Evolutionary conservation across 805 yeast species (phyloP), one percentile per base, ranked within the genome.

Genomic region (Brettanomyces bruxellensis): DNA sequence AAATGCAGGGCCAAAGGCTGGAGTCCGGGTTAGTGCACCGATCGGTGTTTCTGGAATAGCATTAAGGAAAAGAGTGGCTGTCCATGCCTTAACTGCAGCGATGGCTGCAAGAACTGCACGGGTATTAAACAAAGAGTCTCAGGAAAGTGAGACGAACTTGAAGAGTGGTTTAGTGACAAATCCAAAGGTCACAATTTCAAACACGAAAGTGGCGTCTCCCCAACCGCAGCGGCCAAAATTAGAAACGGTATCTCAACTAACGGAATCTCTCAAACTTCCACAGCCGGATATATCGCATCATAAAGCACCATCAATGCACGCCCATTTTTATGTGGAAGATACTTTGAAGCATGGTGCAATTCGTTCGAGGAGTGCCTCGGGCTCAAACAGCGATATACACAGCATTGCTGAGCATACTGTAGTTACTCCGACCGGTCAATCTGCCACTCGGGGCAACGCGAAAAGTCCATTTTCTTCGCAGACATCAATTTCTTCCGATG

Each of bases 321-420:
- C 93, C 0, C 95, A 85, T 63, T 86, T 86, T 59, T 75, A 73
- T 53, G 80, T 79, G 8, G 85, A 81, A 50, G 90, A 84, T 47
- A 71, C 83, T 1, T 59, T 78, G n/a, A 81, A 77, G 56, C 81
- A 74, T 54, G 59, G 63, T 3, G 56, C 67, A 13, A 60, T 61
- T 7, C 57, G 72, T 43, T 60, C 65, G 1, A 54, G 68, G 24
- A 61, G 66, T 39, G 62, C 64, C 2, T 64, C 68, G 5, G 55
- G 56, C 4, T 58, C 65, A 12, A 58, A 62, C 0, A 49, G 50
- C n/a, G 66, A 61, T 36, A 23, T 39, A 13, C 30, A n/a, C 34
- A 55, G 50, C 8, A n/a, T 14, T n/a, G 38, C 3, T 14, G 24
- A 13, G 24, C 24, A 6, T 24, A 13, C 50, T 4, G 23, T 41